A percentile compares a stretch with the other conserved stretches of the same genome.
These are phyloP conservation scores for Sphaerobolus stellatus DNA, from an alignment of 1,284 basidiomycete genomes.

Conservation along the genomic window DNA sequence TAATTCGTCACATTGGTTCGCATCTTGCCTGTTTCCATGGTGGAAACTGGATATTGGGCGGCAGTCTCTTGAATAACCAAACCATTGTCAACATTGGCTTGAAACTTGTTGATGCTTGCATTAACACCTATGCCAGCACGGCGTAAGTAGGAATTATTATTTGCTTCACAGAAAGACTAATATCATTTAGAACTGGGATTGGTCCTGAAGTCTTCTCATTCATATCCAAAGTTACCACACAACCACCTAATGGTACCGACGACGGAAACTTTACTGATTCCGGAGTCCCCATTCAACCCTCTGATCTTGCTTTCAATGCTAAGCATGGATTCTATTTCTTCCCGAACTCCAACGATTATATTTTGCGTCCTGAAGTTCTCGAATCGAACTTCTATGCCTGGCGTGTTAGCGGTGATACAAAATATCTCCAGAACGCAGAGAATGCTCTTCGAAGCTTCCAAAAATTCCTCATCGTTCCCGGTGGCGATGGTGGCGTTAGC, in stretches of 20 bases:
- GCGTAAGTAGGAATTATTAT: conserved; percentile 42
- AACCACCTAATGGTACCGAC: conserved; percentile 35
- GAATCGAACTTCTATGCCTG: conserved; percentile 79
- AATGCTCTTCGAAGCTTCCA: conserved; percentile 43
- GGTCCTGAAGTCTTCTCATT: conserved; percentile 64
- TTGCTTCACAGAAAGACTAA: background rate
- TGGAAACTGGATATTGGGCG: conserved; percentile 59
- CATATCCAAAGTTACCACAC: conserved; percentile 26
- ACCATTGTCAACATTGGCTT: conserved; percentile 65
- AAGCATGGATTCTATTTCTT: conserved; percentile 65
- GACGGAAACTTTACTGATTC: conserved; percentile 58
- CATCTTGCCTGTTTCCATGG: conserved; percentile 71
- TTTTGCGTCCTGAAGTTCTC: conserved; percentile 67
- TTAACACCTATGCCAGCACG: conserved; percentile 74
- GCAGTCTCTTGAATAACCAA: conserved; percentile 61
- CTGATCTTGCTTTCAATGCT: conserved; percentile 50
- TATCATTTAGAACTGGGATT: conserved; percentile 57
- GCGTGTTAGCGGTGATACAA: conserved; percentile 62
- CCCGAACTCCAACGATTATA: conserved; percentile 40
- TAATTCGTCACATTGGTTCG: conserved; percentile 61
- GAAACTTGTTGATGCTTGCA: conserved; percentile 63
- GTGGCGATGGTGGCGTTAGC: conserved; percentile 8
- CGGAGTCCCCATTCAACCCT: conserved; percentile 24
- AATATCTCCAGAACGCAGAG: conserved; percentile 48
- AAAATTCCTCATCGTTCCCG: conserved; percentile 40